phyloP scores from a whole-genome alignment of 176 grass and related monocot genomes.

The Miscanthus lutarioriparius region DNA sequence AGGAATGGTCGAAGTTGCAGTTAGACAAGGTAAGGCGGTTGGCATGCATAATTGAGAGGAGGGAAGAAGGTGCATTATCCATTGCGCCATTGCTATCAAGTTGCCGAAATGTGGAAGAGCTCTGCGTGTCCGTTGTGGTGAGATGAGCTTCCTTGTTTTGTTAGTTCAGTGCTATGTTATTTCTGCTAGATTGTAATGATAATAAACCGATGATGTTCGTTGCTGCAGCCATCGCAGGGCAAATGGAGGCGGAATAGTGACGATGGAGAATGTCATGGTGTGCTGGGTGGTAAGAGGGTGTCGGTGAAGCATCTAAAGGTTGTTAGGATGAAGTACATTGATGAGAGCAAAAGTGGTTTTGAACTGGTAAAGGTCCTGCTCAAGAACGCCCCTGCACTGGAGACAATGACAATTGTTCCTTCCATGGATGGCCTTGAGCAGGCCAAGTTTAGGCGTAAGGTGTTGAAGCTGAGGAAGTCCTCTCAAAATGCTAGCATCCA shows the following conservation, averaged over 20 bases:
- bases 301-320: constrained; percentile 42
- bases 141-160: constrained; percentile 14
- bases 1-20: constrained; percentile 25
- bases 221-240: constrained; percentile 45
- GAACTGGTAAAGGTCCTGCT: constrained; percentile 60
- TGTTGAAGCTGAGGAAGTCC: constrained; percentile 46
- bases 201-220: not conserved
- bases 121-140: constrained; percentile 53
- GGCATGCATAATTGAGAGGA: constrained; percentile 44
- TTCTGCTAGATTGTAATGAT: not conserved
- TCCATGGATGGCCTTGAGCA: constrained; percentile 67
- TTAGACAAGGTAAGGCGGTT: constrained; percentile 43
- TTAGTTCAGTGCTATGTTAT: not conserved
- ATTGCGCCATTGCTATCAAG: constrained; percentile 46
- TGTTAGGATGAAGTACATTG: constrained; percentile 52
- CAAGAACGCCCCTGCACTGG: constrained; percentile 42
- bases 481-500: constrained; percentile 37
- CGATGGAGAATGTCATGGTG: constrained; percentile 4
- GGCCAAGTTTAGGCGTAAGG: constrained; percentile 53
- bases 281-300: constrained; percentile 13
- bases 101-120: constrained; percentile 47
- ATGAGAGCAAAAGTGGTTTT: constrained; percentile 59
- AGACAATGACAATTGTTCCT: constrained; percentile 55
- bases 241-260: constrained; percentile 41
- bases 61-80: constrained; percentile 52